Percentiles rank a stretch among this genome's conserved stretches.
Conservation (phyloP, 805 yeast species). For the Zygoascus biomembranicola region DNA sequence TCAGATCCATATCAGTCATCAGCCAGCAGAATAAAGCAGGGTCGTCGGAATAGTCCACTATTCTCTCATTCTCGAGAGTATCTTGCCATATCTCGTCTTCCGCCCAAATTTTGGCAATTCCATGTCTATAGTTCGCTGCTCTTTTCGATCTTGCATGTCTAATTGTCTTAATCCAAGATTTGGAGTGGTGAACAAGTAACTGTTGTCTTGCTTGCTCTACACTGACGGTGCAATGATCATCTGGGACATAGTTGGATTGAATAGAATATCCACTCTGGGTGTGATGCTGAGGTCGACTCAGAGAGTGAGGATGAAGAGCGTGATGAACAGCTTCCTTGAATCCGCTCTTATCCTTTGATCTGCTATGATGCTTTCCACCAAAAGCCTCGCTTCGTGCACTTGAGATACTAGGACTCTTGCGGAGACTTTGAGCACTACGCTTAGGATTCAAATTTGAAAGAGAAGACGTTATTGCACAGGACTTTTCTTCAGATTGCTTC, state of each 20-base stretch:
- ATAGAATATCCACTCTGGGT: not conserved
- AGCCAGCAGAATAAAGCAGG: slow-evolving; percentile 49
- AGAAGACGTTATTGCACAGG: slow-evolving; percentile 3
- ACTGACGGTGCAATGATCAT: slow-evolving; percentile 12
- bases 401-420: not conserved
- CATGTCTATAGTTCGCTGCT: slow-evolving; percentile 32
- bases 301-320: not conserved
- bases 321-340: not conserved
- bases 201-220: slow-evolving; percentile 28
- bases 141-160: slow-evolving; percentile 27
- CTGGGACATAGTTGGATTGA: not conserved
- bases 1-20: slow-evolving; percentile 42
- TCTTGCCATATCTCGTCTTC: slow-evolving; percentile 25
- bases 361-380: not conserved
- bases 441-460: not conserved
- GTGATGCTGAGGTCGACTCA: not conserved
- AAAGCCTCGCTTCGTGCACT: not conserved
- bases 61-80: slow-evolving; percentile 37
- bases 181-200: slow-evolving; percentile 42
- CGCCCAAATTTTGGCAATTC: slow-evolving; percentile 24
- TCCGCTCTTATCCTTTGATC: not conserved
- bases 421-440: not conserved
- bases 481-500: slow-evolving; percentile 1
- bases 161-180: slow-evolving; percentile 66
- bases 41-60: slow-evolving; percentile 38